Conservation (phyloP, 768 basidiomycete species). For the Dacryopinax primogenitus region DNA sequence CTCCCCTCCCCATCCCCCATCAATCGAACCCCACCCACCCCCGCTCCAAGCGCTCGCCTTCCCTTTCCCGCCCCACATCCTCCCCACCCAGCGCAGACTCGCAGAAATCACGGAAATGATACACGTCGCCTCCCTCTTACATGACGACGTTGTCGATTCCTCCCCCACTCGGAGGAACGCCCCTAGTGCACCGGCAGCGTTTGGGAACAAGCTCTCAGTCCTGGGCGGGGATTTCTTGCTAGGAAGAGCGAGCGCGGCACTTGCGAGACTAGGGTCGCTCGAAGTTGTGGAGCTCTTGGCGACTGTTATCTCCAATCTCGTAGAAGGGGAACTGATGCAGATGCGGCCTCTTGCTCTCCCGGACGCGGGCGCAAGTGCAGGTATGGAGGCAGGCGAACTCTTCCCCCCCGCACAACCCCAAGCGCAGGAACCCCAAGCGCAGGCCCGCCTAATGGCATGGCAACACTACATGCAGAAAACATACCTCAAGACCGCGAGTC, state of each 20-base stretch:
- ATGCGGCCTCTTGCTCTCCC: constrained; percentile 27
- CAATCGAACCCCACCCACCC: constrained; percentile 28
- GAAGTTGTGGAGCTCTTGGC: constrained; percentile 92
- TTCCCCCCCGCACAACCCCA: constrained; percentile 19
- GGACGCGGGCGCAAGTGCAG: not conserved
- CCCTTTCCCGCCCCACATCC: constrained; percentile 30
- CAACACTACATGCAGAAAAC: constrained; percentile 77
- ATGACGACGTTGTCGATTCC: constrained; percentile 77
- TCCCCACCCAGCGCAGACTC: constrained; percentile 82
- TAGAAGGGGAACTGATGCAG: constrained; percentile 92
- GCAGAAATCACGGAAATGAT: constrained; percentile 98
- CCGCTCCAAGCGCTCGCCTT: constrained; percentile 25
- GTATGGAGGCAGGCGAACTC: not conserved
- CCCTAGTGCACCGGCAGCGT: constrained; percentile 56
- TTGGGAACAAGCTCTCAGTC: constrained; percentile 87
- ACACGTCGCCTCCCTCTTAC: constrained; percentile 84
- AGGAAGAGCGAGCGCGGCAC: constrained; percentile 75
- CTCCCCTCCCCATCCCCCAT: constrained; percentile 35
- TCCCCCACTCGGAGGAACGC: constrained; percentile 57
- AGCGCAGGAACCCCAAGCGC: constrained; percentile 14
- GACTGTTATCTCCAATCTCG: constrained; percentile 83
- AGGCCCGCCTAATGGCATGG: constrained; percentile 44
- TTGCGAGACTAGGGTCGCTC: constrained; percentile 69
- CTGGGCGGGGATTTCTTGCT: constrained; percentile 93
- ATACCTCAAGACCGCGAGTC: constrained; percentile 80